Base-by-base conservation (phyloP, 73 alveolate genomes). In the Durusdinium trenchii region DNA sequence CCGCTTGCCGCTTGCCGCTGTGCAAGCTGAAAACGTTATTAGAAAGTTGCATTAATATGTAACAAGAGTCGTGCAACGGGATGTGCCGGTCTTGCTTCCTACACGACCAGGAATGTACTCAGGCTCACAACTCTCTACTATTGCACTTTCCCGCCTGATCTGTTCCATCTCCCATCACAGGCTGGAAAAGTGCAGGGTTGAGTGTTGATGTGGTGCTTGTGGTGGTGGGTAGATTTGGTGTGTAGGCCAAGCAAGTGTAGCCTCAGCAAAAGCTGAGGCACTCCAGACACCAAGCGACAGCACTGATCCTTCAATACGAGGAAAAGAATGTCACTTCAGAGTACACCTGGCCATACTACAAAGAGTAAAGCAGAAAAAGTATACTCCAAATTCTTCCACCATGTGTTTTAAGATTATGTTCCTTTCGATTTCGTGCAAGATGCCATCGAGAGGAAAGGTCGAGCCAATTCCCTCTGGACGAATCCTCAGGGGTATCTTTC, bases 111-210 rank as follows among this genome's bases (percentile, higher is more conserved):
- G n/a, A n/a, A n/a, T n/a, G n/a, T n/a, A n/a, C n/a, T n/a, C n/a
- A n/a, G n/a, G n/a, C n/a, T n/a, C n/a, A n/a, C n/a, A n/a, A n/a
- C n/a, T n/a, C n/a, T n/a, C n/a, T n/a, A n/a, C n/a, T n/a, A n/a
- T n/a, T n/a, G n/a, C n/a, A n/a, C n/a, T n/a, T n/a, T n/a, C n/a
- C 52, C 46, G 69, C 98, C 98, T 91, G 98, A 54, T 52, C 60
- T 1, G 79, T 91, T 54, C 98, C 98, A 69, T 91, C 98, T 9
- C 98, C 98, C 20, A 50, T 40, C 46, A 91, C 76, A 23, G 98
- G 98, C 90, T 69, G 90, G 89, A 91, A 91, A 1, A 91, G 98
- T 23, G 62, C 46, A 30, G 98, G 98, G 47, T 91, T 89, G 43
- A 79, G 71, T 5, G 89, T 78, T 42, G 64, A 54, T 9, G 64